These are phyloP conservation scores for Kwoniella mangroviensis DNA, from an alignment of 768 basidiomycete genomes.

Conservation along the genomic window DNA sequence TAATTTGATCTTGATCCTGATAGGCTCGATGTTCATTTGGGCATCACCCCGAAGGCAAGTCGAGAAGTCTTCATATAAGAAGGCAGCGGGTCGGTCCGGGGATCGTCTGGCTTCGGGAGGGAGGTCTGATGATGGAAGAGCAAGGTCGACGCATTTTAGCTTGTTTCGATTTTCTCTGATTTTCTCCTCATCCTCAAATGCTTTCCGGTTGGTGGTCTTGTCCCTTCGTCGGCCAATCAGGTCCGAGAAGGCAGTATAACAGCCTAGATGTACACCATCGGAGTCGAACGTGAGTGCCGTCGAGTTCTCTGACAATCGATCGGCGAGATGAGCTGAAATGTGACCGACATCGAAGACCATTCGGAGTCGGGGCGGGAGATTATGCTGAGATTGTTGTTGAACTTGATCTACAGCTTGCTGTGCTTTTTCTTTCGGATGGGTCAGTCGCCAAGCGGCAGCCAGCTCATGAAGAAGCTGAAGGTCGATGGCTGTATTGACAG, in stretches of 20 bases:
- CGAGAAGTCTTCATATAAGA: constrained; percentile 38
- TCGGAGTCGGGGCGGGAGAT: constrained; percentile 46
- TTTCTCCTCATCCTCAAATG: constrained; percentile 43
- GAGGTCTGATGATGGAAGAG: constrained; percentile 36
- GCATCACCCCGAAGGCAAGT: constrained; percentile 34
- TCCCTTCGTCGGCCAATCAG: constrained; percentile 38
- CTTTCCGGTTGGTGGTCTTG: constrained; percentile 18
- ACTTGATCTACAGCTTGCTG: neutral
- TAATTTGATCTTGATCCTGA: constrained; percentile 37
- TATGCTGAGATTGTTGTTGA: neutral
- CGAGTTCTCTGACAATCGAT: constrained; percentile 33
- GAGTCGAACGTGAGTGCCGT: constrained; percentile 38
- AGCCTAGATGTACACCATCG: constrained; percentile 43
- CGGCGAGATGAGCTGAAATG: constrained; percentile 35
- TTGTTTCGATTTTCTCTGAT: constrained; percentile 29
- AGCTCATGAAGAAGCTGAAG: constrained; percentile 44
- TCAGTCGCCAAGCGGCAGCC: constrained; percentile 22
- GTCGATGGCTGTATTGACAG: constrained; percentile 43
- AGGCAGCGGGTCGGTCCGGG: constrained; percentile 10
- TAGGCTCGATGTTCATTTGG: constrained; percentile 35
- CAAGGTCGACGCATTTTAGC: constrained; percentile 21
- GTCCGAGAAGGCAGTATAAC: constrained; percentile 40
- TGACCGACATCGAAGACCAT: constrained; percentile 44
- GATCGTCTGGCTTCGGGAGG: constrained; percentile 33
- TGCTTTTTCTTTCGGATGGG: constrained; percentile 16